Evolutionary conservation across 176 grass and related monocot genomes (phyloP), one percentile per base, ranked within the genome.

Genomic region (Bothriochloa decipiens): DNA sequence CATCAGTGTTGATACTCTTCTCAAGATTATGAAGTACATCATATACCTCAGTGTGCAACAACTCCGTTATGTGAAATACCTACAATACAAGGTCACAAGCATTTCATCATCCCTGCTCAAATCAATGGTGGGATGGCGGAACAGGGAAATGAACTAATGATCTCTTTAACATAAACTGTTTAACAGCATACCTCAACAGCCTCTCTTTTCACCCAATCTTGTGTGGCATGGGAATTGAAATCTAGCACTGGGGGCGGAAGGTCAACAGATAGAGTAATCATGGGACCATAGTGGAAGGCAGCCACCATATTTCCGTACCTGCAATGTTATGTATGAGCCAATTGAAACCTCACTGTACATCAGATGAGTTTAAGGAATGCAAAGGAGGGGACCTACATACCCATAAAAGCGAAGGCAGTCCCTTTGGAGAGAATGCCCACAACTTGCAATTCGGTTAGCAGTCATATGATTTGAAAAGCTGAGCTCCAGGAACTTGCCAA

Each of bases 401-500:
- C 95, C 95, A 78, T 91, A 98, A 73, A 95, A 98, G 60, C 91
- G 91, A 80, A 98, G 87, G 46, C 95, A 95, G 50, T 98, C 92
- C 89, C 85, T 91, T 65, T 89, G 88, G 33, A 98, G 89, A 88
- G 95, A 98, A 80, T 98, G 95, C 11, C 95, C 95, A 71, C 95
- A 95, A 45, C 77, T 91, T 2, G 91, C 95, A 76, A 98, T 68
- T 73, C 95, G 83, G 79, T 98, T 98, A n/a, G 90, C 95, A 85
- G 88, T 93, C 82, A 83, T 84, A 72, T 95, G 90, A 77, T 89
- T 93, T 33, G 92, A 98, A 91, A 98, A 98, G 73, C 89, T 95
- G 60, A 98, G 92, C 84, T 98, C 95, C 87, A 98, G 69, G 63
- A 98, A 98, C 77, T 98, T 98, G 43, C 95, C 95, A 88, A 98